Conservation (phyloP, 768 basidiomycete species). For the Daedaleopsis sinensis region DNA sequence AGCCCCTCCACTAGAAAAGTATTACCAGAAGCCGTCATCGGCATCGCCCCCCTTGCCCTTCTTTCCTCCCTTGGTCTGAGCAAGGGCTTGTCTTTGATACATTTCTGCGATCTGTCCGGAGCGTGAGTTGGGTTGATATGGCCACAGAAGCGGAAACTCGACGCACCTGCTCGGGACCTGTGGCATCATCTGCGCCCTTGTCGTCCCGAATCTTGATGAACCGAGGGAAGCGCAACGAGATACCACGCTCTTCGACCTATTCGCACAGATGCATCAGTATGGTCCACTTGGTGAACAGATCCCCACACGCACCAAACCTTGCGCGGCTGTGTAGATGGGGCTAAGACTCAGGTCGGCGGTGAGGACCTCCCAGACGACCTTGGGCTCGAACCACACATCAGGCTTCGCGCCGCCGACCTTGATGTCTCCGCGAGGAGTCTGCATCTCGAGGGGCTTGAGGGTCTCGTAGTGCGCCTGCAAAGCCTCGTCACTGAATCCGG, state of each 20-base stretch:
- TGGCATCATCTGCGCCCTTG: constrained; percentile 90
- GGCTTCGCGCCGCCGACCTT: constrained; percentile 94
- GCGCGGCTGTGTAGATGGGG: constrained; percentile 94
- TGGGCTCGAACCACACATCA: constrained; percentile 97
- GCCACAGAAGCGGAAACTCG: not conserved
- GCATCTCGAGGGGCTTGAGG: constrained; percentile 76
- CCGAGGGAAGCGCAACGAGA: constrained; percentile 95
- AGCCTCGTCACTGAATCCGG: constrained; percentile 94
- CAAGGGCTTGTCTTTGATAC: constrained; percentile 87
- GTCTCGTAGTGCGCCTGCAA: constrained; percentile 80
- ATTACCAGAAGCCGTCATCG: constrained; percentile 81
- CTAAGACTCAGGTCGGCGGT: constrained; percentile 96
- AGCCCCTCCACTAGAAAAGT: not conserved
- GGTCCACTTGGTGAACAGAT: not conserved
- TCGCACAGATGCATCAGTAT: constrained; percentile 4
- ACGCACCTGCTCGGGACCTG: constrained; percentile 86
- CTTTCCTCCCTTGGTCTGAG: constrained; percentile 70
- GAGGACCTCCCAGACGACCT: constrained; percentile 97
- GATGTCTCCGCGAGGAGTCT: constrained; percentile 76
- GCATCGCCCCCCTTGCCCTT: constrained; percentile 65
- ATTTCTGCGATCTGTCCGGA: constrained; percentile 81
- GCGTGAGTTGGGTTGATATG: constrained; percentile 15
- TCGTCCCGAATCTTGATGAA: constrained; percentile 94
- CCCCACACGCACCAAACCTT: constrained; percentile 69
- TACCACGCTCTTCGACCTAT: constrained; percentile 86